Base-by-base conservation (phyloP, 176 grass and related monocot species). In the Cymbopogon citratus region DNA sequence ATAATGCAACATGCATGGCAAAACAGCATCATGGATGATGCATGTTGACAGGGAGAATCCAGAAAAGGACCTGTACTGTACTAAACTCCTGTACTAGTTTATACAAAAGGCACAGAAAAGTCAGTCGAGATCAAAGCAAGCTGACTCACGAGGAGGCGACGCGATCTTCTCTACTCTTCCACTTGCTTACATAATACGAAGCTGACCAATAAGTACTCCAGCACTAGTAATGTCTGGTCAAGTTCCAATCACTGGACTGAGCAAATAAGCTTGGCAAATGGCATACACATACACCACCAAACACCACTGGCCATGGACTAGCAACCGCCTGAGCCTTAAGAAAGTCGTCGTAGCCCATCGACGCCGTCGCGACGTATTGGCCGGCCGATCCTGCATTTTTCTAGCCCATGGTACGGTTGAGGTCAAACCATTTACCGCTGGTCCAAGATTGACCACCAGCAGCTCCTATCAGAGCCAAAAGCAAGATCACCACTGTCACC, bases 31-130 rank as follows among this genome's bases (percentile, higher is more conserved):
- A 9, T 10, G 69, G 40, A 16, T 26, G 39, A 45, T 23, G 6
- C 36, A 36, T 11, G 60, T 45, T 84, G 81, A 73, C 80, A 73
- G 1, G 13, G 39, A 45, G 71, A 77, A 73, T 74, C 68, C 21
- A 34, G 9, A 26, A 56, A 64, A 28, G 21, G 76, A 45, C 25
- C 3, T 73, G 25, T 51, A 19, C 3, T 51, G 7, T 48, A 33
- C 52, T 56, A 18, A 2, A 49, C 46, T 51, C 38, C 48, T 3
- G 15, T 49, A 5, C 46, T 66, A 56, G 12, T 40, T 36, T 35
- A 21, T n/a, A 3, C 35, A n/a, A 12, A 21, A 3, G 9, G 14
- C 25, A 15, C 12, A 25, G 16, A 39, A 77, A 36, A 44, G 38
- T 26, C 34, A 66, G 29, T 57, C 28, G 33, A 60, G 43, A 33